phyloP scores from a whole-genome alignment of 441 rosid genomes.

The Mallotus japonicus region DNA sequence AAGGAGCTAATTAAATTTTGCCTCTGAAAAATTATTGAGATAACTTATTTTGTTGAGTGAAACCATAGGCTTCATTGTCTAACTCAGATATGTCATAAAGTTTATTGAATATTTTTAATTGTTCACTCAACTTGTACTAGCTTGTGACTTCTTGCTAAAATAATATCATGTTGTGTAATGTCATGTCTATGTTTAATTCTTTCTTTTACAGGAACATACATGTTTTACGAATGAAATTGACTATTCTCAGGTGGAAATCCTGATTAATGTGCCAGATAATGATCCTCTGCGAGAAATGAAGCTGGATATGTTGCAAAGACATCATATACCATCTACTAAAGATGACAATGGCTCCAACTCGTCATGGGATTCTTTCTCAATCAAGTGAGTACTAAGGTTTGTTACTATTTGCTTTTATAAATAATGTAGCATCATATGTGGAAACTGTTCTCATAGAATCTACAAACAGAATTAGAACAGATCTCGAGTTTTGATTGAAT shows the following conservation, averaged over 20 bases:
- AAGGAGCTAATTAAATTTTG: background rate
- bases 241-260: conserved; percentile 57
- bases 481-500: background rate
- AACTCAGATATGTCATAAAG: background rate
- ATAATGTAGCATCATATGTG: background rate
- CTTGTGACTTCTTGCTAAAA: background rate
- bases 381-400: conserved; percentile 58
- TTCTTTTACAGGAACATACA: background rate
- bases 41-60: background rate
- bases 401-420: background rate
- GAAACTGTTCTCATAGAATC: background rate
- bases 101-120: too few species aligned
- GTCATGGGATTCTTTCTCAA: conserved; percentile 46
- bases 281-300: conserved; percentile 58
- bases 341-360: conserved; percentile 41
- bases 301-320: conserved; percentile 48
- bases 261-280: conserved; percentile 41
- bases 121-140: background rate
- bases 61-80: background rate
- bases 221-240: conserved; percentile 17
- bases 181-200: background rate
- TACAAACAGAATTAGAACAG: background rate
- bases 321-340: conserved; percentile 37
- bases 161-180: background rate
- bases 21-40: background rate